Conservation (phyloP, 2,329 filamentous ascomycete species). For the Colletotrichum chrysophilum region DNA sequence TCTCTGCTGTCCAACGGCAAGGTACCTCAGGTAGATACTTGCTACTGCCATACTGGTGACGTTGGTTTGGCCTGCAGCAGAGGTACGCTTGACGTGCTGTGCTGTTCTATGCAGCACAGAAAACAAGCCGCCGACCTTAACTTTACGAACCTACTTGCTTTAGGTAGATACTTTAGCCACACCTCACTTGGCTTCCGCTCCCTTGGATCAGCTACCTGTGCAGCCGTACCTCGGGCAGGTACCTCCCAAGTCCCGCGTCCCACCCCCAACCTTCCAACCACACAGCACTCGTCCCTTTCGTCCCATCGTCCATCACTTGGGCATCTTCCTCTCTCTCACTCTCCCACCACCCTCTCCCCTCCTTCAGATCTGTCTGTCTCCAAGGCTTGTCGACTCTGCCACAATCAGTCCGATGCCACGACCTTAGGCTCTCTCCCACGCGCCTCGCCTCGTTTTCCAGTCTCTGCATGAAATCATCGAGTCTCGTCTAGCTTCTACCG, state of each 20-base stretch:
- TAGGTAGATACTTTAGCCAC: neutral
- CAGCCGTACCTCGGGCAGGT: neutral
- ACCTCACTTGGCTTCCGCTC: constrained; percentile 7
- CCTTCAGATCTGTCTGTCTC: constrained; percentile 22
- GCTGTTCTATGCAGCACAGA: neutral
- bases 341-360: constrained; percentile 8
- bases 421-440: constrained; percentile 10
- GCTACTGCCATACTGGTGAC: neutral
- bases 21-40: neutral
- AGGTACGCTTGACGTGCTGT: neutral
- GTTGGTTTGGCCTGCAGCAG: neutral
- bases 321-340: neutral
- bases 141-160: neutral
- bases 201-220: neutral
- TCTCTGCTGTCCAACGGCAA: neutral
- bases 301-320: constrained; percentile 5
- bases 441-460: neutral
- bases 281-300: neutral
- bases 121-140: neutral
- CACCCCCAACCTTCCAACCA: neutral
- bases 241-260: neutral
- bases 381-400: constrained; percentile 13
- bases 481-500: neutral
- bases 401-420: constrained; percentile 3
- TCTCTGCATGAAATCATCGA: neutral